Evolutionary conservation across 345 rosid genomes (phyloP).

Genomic region (Mallotus nudiflorus): DNA sequence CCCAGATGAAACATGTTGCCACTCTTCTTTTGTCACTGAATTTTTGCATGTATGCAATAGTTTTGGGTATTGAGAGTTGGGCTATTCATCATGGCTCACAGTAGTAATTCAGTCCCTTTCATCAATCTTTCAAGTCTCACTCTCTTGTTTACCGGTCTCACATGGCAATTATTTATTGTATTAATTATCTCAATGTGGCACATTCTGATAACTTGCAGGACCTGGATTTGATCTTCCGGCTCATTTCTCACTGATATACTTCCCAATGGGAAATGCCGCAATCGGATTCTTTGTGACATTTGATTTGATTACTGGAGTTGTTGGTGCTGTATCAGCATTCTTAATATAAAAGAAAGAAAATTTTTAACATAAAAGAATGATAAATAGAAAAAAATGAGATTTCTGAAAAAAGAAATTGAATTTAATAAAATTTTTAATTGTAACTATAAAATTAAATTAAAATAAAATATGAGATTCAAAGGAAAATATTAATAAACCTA

Average conservation of each 20-base stretch:
- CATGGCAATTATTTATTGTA: background rate
- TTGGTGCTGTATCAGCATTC: conserved; percentile 77
- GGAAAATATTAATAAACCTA: too few relatives aligned
- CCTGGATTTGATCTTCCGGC: conserved; percentile 70
- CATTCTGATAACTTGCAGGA: too few relatives aligned
- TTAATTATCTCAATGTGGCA: background rate
- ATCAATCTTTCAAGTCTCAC: background rate
- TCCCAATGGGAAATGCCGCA: conserved; percentile 96
- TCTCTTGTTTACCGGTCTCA: too few relatives aligned
- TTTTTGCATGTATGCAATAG: conserved; percentile 68
- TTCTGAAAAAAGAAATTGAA: too few relatives aligned
- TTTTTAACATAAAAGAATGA: too few relatives aligned
- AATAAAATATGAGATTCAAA: too few relatives aligned
- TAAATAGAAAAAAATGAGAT: too few relatives aligned
- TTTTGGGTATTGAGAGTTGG: conserved; percentile 83
- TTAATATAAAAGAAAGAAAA: too few relatives aligned
- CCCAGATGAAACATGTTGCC: conserved; percentile 56
- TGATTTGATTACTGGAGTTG: conserved; percentile 79
- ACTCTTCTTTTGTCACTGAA: conserved; percentile 61
- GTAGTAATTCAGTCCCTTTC: conserved; percentile 41
- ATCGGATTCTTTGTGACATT: conserved; percentile 89
- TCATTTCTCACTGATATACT: conserved; percentile 85
- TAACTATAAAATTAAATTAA: too few relatives aligned
- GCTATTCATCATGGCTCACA: conserved; percentile 77
- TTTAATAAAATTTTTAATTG: too few relatives aligned